Percentiles rank a stretch among this genome's conserved stretches.
These are phyloP conservation scores for Staphylotrichum tortipilum DNA, from an alignment of 495 filamentous ascomycete genomes.

Conservation along the genomic window DNA sequence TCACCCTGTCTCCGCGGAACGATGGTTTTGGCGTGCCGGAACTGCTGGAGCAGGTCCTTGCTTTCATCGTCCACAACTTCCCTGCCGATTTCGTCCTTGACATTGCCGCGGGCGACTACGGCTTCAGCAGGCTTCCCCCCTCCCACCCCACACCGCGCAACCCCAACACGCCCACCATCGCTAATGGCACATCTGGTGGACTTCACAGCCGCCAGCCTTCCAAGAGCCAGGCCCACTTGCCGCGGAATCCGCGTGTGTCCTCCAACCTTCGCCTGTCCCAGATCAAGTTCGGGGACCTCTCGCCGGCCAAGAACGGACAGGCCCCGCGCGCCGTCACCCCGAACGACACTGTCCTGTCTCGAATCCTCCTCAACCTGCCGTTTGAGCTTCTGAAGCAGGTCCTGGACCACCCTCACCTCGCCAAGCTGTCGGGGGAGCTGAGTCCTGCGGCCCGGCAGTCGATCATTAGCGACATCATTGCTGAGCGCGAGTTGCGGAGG, in stretches of 20 bases:
- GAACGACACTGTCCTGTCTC: constrained; percentile 42
- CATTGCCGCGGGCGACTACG: constrained; percentile 27
- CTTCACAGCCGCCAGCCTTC: constrained; percentile 16
- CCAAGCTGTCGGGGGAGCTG: constrained; percentile 36
- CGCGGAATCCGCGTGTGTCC: constrained; percentile 15
- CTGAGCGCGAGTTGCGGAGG: constrained; percentile 50
- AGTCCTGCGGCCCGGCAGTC: constrained; percentile 32
- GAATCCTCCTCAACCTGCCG: constrained; percentile 55
- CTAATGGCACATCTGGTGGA: constrained; percentile 25
- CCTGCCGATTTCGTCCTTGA: constrained; percentile 44
- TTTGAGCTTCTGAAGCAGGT: constrained; percentile 50
- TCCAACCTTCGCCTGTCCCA: constrained; percentile 45
- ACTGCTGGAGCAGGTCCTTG: constrained; percentile 31
- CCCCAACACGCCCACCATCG: constrained; percentile 22
- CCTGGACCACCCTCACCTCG: constrained; percentile 43
- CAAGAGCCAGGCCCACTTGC: constrained; percentile 16
- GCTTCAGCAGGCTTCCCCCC: constrained; percentile 28
- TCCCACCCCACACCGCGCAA: constrained; percentile 2
- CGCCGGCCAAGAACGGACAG: constrained; percentile 32
- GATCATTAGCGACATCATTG: constrained; percentile 45
- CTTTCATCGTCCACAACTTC: constrained; percentile 40
- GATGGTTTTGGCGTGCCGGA: constrained; percentile 4
- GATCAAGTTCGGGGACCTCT: constrained; percentile 60
- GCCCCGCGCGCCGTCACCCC: constrained; percentile 4
- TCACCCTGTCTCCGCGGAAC: constrained; percentile 17